Evolutionary conservation across 805 yeast genomes (phyloP).

Genomic region (Wickerhamomyces chaumierensis): DNA sequence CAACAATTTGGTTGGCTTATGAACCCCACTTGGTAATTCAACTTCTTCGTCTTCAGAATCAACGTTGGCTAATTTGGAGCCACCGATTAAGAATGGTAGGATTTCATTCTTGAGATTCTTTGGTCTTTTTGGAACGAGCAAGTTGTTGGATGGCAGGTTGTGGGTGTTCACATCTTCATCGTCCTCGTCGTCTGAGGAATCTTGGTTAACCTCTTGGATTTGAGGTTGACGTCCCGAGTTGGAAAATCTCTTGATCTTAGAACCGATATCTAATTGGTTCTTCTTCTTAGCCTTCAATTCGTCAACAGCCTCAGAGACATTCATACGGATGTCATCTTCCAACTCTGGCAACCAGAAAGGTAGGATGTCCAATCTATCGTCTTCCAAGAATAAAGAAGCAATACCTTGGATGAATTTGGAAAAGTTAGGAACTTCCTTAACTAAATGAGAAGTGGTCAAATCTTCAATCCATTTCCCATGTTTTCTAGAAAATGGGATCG

Average conservation of each 20-base stretch:
- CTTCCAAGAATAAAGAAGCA: slow-evolving; percentile 78
- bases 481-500: slow-evolving; percentile 35
- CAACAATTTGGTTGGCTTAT: slow-evolving; percentile 65
- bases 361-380: slow-evolving; percentile 76
- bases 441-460: slow-evolving; percentile 69
- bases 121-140: slow-evolving; percentile 17
- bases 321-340: slow-evolving; percentile 63
- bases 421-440: slow-evolving; percentile 88
- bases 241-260: slow-evolving; percentile 24
- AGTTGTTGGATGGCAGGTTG: not conserved
- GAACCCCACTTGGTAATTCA: slow-evolving; percentile 80
- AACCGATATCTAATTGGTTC: slow-evolving; percentile 30
- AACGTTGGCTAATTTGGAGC: slow-evolving; percentile 38
- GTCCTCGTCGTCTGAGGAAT: slow-evolving; percentile 38
- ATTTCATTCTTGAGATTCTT: slow-evolving; percentile 21
- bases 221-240: not conserved
- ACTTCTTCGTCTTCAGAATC: slow-evolving; percentile 87
- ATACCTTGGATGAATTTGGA: slow-evolving; percentile 91
- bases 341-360: slow-evolving; percentile 95
- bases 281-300: slow-evolving; percentile 46
- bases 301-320: slow-evolving; percentile 70
- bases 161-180: slow-evolving; percentile 12
- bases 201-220: slow-evolving; percentile 27
- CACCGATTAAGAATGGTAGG: slow-evolving; percentile 27
- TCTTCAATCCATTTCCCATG: slow-evolving; percentile 76